A percentile compares a stretch with the other conserved stretches of the same genome.
These are phyloP conservation scores for Phyllosticta citriasiana DNA, from an alignment of 2,329 filamentous ascomycete species.

Conservation along the genomic window DNA sequence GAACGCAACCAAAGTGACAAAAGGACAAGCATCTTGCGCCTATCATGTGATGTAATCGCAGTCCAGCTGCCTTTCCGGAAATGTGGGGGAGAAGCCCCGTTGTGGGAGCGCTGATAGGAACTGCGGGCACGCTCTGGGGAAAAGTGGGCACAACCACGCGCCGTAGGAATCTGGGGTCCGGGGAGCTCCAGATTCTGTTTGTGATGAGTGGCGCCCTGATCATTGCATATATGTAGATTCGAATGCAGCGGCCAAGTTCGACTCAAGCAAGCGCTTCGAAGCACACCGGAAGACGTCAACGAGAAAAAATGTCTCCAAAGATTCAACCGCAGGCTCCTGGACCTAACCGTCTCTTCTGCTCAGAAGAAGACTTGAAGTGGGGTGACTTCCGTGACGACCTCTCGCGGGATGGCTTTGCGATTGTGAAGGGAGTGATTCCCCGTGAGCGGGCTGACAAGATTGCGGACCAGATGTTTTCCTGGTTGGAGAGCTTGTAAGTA, in stretches of 20 bases:
- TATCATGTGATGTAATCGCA: no score
- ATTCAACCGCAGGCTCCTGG: background rate
- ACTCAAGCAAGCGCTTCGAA: background rate
- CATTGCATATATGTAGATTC: background rate
- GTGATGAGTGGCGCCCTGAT: background rate
- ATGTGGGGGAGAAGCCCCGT: no score
- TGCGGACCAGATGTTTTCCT: conserved; percentile 21
- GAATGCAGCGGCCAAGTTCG: background rate
- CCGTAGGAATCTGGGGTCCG: background rate
- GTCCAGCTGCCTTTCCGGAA: no score
- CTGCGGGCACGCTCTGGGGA: background rate
- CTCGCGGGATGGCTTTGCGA: conserved; percentile 32
- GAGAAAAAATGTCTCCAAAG: background rate
- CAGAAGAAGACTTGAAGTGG: conserved; percentile 14
- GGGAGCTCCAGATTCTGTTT: background rate
- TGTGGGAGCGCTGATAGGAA: no score
- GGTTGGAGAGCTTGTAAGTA: conserved; percentile 25
- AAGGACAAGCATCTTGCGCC: no score
- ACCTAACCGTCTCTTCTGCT: background rate
- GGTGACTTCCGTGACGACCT: conserved; percentile 29
- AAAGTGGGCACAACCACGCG: background rate
- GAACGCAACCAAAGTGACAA: background rate
- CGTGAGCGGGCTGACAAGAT: conserved; percentile 30
- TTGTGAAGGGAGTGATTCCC: conserved; percentile 39
- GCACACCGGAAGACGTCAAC: background rate